Percentiles rank a stretch among this genome's conserved stretches.
Conservation (phyloP, 768 basidiomycete genomes). For the Trametes punicea region DNA sequence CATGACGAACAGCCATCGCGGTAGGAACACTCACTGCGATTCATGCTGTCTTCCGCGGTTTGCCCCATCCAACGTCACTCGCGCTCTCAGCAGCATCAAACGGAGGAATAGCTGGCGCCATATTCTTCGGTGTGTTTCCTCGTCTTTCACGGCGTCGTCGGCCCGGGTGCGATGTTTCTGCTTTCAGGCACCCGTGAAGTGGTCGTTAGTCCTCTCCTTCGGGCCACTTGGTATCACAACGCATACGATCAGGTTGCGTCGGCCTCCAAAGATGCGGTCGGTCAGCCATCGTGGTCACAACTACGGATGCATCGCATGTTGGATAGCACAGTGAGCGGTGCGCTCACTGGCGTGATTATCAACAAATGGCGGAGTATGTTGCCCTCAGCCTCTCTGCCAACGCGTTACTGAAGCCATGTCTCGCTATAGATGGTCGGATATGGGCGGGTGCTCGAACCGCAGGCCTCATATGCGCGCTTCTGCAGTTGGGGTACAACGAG, state of each 20-base stretch:
- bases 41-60: constrained; percentile 46
- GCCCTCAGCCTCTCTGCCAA: not conserved
- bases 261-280: not conserved
- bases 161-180: not conserved
- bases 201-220: constrained; percentile 60
- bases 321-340: constrained; percentile 74
- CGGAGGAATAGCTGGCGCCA: constrained; percentile 63
- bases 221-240: constrained; percentile 40
- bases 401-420: constrained; percentile 1
- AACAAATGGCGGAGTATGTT: constrained; percentile 60
- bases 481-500: constrained; percentile 75
- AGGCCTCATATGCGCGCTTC: constrained; percentile 50
- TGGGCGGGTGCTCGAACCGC: constrained; percentile 60
- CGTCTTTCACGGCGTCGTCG: not conserved
- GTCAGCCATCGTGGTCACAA: constrained; percentile 43
- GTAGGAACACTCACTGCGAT: constrained; percentile 47
- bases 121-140: constrained; percentile 69
- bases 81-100: constrained; percentile 66
- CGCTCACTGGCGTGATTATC: constrained; percentile 57
- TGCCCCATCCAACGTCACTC: constrained; percentile 44
- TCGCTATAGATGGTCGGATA: constrained; percentile 55
- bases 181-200: constrained; percentile 71
- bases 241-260: constrained; percentile 40
- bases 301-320: constrained; percentile 58
- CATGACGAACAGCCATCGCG: constrained; percentile 44